Percentiles rank a stretch among this genome's conserved stretches.
Conservation (phyloP, 306 rosid species). For the Mucuna pruriens region DNA sequence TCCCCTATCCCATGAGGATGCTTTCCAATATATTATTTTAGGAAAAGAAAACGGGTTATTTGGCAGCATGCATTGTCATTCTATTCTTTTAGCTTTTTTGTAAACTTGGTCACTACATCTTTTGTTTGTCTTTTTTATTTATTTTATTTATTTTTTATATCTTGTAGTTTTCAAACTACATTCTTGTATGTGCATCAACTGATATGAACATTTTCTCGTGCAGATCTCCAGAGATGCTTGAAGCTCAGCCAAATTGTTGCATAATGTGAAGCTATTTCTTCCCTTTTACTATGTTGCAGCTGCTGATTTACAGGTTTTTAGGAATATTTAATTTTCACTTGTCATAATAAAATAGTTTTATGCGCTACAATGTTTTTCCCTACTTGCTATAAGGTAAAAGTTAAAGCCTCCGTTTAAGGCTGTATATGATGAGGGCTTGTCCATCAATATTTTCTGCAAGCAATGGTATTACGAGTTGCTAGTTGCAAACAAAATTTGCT, state of each 20-base stretch:
- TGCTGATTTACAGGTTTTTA: constrained; percentile 36
- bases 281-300: constrained; percentile 14
- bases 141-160: too few species aligned
- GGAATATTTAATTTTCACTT: constrained; percentile 37
- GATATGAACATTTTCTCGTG: constrained; percentile 36
- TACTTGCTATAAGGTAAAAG: constrained; percentile 7
- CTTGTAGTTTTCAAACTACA: constrained; percentile 19
- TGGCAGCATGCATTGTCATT: background rate
- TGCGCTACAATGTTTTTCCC: constrained; percentile 5
- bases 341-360: constrained; percentile 45
- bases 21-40: background rate
- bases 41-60: background rate
- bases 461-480: background rate
- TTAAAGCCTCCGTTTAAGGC: constrained; percentile 27
- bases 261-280: constrained; percentile 66
- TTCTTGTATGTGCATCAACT: background rate
- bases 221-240: constrained; percentile 93
- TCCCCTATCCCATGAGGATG: background rate
- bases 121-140: too few species aligned
- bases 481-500: constrained; percentile 25
- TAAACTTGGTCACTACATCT: background rate
- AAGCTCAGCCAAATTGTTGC: constrained; percentile 73
- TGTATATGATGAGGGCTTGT: constrained; percentile 41
- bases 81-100: background rate
- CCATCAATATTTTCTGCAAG: constrained; percentile 29